Evolutionary conservation across 2,329 filamentous ascomycete genomes (phyloP), one percentile per base, ranked within the genome.

Genomic region (Beauveria sp.): DNA sequence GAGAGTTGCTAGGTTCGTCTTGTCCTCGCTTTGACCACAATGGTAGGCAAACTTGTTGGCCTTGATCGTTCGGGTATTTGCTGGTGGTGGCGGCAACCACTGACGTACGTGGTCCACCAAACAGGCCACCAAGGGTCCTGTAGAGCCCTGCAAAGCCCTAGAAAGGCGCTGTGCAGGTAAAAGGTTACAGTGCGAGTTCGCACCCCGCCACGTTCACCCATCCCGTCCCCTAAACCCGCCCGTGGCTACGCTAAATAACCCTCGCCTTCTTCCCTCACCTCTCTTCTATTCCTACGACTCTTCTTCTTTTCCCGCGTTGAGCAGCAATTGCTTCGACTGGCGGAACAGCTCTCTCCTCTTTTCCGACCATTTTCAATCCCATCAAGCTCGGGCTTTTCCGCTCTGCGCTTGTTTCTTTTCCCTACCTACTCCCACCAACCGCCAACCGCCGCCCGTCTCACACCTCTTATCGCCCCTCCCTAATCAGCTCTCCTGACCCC

Each of bases 401-500:
- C 46, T 40, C 48, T 34, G 28, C 44, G 47, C 60, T 59, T 60
- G 3, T 16, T 53, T 47, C 56, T 14, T 44, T 22, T 52, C 18
- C 16, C 53, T 46, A 51, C 44, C 24, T 30, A 10, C 41, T n/a
- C 34, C 44, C 46, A 55, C 58, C 50, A 55, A 7, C 59, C 60
- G 40, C 46, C 43, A 20, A 16, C 44, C 46, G 22, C 51, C 26
- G 56, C 44, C 52, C 55, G 53, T 59, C 41, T 10, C 44, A 37
- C 47, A 22, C 43, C 34, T 59, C 60, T 61, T 62, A 59, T 59
- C 55, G 57, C 61, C 61, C 61, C 61, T 63, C 61, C 34, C 34
- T 63, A 63, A 60, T 60, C 57, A 48, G 43, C 54, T 30, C 52
- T 40, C 30, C n/a, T 30, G 8, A 28, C 55, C 48, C 61, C 61